Base-by-base conservation (phyloP, 2,329 filamentous ascomycete species). In the Davidsoniella virescens region DNA sequence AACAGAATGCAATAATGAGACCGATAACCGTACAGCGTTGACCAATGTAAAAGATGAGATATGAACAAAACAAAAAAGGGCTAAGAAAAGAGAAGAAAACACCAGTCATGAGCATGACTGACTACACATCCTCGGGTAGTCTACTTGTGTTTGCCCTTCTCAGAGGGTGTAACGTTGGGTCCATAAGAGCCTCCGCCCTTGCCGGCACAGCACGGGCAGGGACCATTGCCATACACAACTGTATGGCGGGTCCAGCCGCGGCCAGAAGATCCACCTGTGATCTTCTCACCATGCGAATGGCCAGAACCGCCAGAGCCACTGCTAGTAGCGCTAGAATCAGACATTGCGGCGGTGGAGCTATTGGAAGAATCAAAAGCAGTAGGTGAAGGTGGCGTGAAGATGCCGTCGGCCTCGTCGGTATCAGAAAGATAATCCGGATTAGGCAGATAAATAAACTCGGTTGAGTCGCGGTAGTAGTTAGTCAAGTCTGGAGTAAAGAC, bases 241-340 rank as follows among this genome's bases (percentile, higher is more conserved):
- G 74, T 78, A 59, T 78, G 75, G 37, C 73, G 68, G 56, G 67
- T 71, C 75, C 73, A 78, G 40, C 67, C 68, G 16, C 67, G 64
- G 4, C 70, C 72, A 10, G 66, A 62, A 51, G 65, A 64, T 57
- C 75, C 68, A 10, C 69, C 63, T 7, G 69, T 70, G 39, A 75
- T 64, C 50, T 72, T 70, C 57, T 76, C 71, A 25, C 70, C 72
- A 44, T 70, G 64, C 59, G 49, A 16, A 60, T 55, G 38, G 60
- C 63, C 42, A 67, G 61, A 12, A 67, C 62, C 4, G 62, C 64
- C 20, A 18, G 41, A 50, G 16, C 14, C 20, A 7, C 23, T 44
- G 41, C 23, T 18, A 29, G 23, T 23, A 9, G 17, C 25, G 16
- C 29, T 20, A 23, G 51, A 29, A 36, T 49, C 25, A 9, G 57